Evolutionary conservation across 345 rosid genomes (phyloP), one percentile per base, ranked within the genome.

Genomic region (Euphorbia tirucalli): DNA sequence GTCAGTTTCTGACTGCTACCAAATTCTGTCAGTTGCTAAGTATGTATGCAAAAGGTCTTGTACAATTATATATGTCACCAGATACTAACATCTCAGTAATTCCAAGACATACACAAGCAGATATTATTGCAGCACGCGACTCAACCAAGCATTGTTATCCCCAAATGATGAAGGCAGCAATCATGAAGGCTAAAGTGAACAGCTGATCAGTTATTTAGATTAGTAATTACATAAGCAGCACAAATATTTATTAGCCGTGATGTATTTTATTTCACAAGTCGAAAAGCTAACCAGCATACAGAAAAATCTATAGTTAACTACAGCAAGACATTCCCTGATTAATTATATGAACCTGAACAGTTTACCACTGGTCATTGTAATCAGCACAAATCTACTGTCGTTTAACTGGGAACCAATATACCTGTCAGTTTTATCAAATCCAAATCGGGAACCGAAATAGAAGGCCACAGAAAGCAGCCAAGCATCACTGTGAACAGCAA

Each of bases 401-500:
- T 9, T 41, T 19, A 64, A 32, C 35, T 41, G 25, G 22, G 55
- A 28, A 28, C 6, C 16, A 43, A 60, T 18, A 63, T 77, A 92
- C 97, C 96, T 87, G 86, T 88, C 92, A 73, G 86, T 72, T 80
- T 84, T 88, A 72, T 90, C 87, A 32, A 88, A 87, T 70, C 87
- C 83, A 69, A 87, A 86, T 83, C 93, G 84, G 66, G 96, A 83
- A 78, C 96, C 92, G 54, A 92, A 91, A 78, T 89, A 89, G 81
- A 84, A 86, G 55, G 95, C 85, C 21, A 91, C 93, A 46, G 90
- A 78, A 55, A 88, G 83, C 65, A 92, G 81, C 97, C 96, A 92
- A 1, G 90, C 85, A 75, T 92, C 96, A 71, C 97, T 87, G 56
- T 92, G 97, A 73, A 87, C 93, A 81, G 97, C 85, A 72, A 91